Evolutionary conservation across 371 early-diverging fungal species (phyloP).

Genomic region (Umbelopsis sp.): DNA sequence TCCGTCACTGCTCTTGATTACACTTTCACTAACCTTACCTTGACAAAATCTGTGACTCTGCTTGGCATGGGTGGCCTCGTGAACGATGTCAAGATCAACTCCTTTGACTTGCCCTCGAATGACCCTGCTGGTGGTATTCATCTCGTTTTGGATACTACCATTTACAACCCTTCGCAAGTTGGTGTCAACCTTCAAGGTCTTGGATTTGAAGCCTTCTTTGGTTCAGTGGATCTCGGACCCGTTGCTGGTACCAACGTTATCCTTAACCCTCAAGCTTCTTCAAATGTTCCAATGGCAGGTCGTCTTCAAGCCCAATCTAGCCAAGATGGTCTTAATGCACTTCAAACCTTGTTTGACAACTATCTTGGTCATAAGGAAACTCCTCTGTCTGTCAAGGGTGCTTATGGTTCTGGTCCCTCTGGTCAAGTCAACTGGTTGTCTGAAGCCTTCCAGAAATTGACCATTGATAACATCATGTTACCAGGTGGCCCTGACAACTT

Average conservation of each 20-base stretch:
- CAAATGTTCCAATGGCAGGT: slow-evolving; percentile 51
- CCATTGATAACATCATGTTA: slow-evolving; percentile 51
- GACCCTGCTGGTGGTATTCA: slow-evolving; percentile 63
- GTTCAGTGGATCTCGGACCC: slow-evolving; percentile 38
- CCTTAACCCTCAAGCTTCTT: slow-evolving; percentile 37
- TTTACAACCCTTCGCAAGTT: slow-evolving; percentile 57
- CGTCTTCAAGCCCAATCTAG: slow-evolving; percentile 53
- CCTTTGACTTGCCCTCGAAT: slow-evolving; percentile 60
- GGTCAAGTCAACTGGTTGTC: slow-evolving; percentile 61
- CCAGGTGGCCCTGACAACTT: slow-evolving; percentile 41
- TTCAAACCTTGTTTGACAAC: slow-evolving; percentile 55
- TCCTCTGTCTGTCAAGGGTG: slow-evolving; percentile 47
- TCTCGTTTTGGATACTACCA: slow-evolving; percentile 49
- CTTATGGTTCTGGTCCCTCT: slow-evolving; percentile 50
- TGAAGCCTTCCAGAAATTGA: slow-evolving; percentile 54
- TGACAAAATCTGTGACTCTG: slow-evolving; percentile 57
- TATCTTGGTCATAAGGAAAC: slow-evolving; percentile 47
- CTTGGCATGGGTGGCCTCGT: slow-evolving; percentile 58
- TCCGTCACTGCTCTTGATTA: slow-evolving; percentile 61
- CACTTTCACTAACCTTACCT: slow-evolving; percentile 55
- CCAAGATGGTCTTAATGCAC: slow-evolving; percentile 50
- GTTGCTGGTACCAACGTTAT: slow-evolving; percentile 39
- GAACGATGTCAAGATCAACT: slow-evolving; percentile 55
- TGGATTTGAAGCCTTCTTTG: slow-evolving; percentile 35
- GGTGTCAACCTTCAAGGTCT: slow-evolving; percentile 51